Conservation (phyloP, 805 yeast genomes). For the Monosporozyma aerobia region DNA sequence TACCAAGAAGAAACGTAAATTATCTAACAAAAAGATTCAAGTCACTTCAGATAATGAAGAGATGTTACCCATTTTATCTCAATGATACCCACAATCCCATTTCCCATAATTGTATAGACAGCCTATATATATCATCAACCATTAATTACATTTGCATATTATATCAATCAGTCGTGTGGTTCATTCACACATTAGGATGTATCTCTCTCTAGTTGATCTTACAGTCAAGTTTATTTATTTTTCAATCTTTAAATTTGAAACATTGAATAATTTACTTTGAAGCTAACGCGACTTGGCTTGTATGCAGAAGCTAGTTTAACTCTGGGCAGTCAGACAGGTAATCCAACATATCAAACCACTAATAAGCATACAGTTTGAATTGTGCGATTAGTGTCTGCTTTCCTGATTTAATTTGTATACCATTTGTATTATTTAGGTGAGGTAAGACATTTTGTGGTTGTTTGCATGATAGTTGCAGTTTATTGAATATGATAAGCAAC, state of each 20-base stretch:
- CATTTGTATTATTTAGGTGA: too few species aligned
- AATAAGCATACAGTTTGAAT: too few species aligned
- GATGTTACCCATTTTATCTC: not conserved
- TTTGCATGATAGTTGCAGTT: not conserved
- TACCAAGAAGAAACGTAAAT: constrained; percentile 8
- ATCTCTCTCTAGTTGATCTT: too few species aligned
- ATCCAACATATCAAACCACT: too few species aligned
- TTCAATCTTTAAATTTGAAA: not conserved
- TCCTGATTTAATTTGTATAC: not conserved
- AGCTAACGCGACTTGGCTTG: not conserved
- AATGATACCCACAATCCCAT: not conserved
- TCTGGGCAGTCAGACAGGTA: too few species aligned
- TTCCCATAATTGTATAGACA: not conserved
- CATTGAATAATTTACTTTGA: not conserved
- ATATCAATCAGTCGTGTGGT: not conserved
- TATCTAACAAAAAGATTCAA: constrained; percentile 6
- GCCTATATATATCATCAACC: not conserved
- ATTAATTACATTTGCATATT: not conserved
- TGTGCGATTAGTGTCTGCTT: not conserved
- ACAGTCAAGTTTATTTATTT: not conserved
- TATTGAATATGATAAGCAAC: not conserved
- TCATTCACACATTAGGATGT: too few species aligned
- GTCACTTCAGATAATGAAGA: not conserved
- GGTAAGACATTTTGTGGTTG: too few species aligned
- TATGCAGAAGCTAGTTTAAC: too few species aligned